phyloP scores from a whole-genome alignment of 306 rosid species.

The Quercus mongolica region DNA sequence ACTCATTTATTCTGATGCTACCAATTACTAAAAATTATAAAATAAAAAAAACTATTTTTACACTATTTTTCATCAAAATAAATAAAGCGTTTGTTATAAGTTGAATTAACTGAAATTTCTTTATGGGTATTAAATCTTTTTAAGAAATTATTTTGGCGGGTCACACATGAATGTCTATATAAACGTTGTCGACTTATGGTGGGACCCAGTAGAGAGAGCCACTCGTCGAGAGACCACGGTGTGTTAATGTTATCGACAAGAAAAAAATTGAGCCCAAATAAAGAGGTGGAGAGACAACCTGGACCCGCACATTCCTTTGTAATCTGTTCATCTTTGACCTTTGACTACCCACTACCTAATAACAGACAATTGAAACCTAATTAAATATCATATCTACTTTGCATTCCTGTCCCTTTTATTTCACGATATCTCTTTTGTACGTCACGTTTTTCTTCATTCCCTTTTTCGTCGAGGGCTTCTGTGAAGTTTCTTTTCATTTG shows the following conservation, averaged over 20 bases:
- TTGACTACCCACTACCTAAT: conserved; percentile 62
- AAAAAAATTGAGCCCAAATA: conserved; percentile 30
- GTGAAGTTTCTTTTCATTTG: background rate
- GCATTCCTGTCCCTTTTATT: conserved; percentile 18
- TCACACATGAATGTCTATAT: conserved; percentile 17
- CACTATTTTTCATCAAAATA: no score
- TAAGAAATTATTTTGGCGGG: background rate
- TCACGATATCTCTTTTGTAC: background rate
- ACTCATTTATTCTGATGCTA: no score
- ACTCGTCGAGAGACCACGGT: conserved; percentile 15
- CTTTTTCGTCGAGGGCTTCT: background rate
- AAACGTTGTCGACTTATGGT: conserved; percentile 31
- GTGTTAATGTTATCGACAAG: conserved; percentile 54
- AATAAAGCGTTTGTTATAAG: rapidly evolving
- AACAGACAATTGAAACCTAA: conserved; percentile 25
- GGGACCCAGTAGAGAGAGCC: conserved; percentile 28
- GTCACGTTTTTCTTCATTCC: background rate
- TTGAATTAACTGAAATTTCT: no score
- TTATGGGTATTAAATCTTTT: no score
- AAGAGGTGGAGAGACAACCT: conserved; percentile 60
- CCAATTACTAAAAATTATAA: no score
- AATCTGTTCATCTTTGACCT: conserved; percentile 71
- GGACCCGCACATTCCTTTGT: conserved; percentile 71
- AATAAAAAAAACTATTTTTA: no score
- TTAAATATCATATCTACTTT: conserved; percentile 19